Evolutionary conservation across 192 early-diverging fungal species (phyloP).

Genomic region (Nowakowskiella sp.): DNA sequence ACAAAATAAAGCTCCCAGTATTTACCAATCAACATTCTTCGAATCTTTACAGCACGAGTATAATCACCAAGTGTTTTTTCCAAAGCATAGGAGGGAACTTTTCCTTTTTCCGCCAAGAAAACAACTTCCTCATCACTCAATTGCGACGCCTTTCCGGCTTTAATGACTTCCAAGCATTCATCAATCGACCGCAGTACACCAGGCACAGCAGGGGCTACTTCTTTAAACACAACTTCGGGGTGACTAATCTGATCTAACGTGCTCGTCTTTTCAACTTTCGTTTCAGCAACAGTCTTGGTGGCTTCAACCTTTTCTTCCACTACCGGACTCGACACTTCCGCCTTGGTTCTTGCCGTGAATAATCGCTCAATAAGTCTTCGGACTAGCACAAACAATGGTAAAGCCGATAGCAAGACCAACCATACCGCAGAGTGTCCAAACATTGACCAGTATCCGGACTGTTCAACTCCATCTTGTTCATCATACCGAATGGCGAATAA

Average conservation of each 20-base stretch:
- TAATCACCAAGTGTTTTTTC: slow-evolving; percentile 72
- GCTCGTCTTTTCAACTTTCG: background rate
- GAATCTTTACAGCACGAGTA: slow-evolving; percentile 76
- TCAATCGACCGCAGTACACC: slow-evolving; percentile 25
- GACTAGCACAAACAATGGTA: background rate
- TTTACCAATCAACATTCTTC: slow-evolving; percentile 61
- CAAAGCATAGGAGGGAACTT: slow-evolving; percentile 77
- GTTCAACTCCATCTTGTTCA: slow-evolving; percentile 8
- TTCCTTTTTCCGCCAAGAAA: slow-evolving; percentile 58
- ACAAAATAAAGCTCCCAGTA: background rate
- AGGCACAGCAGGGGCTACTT: background rate
- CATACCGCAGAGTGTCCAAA: slow-evolving; percentile 7
- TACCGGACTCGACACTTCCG: background rate
- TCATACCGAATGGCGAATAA: slow-evolving; percentile 6
- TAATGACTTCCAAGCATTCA: slow-evolving; percentile 21
- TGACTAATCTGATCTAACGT: background rate
- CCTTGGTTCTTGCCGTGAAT: too few relatives aligned
- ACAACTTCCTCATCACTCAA: slow-evolving; percentile 74
- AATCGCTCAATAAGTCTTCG: background rate
- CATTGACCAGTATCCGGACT: slow-evolving; percentile 1
- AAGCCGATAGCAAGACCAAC: background rate
- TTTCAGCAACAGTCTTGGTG: background rate
- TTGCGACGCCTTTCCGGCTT: slow-evolving; percentile 5
- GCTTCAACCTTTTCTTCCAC: background rate
- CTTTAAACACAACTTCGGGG: background rate